phyloP scores from a whole-genome alignment of 106 monocot genomes.

The Ottelia alismoides region DNA sequence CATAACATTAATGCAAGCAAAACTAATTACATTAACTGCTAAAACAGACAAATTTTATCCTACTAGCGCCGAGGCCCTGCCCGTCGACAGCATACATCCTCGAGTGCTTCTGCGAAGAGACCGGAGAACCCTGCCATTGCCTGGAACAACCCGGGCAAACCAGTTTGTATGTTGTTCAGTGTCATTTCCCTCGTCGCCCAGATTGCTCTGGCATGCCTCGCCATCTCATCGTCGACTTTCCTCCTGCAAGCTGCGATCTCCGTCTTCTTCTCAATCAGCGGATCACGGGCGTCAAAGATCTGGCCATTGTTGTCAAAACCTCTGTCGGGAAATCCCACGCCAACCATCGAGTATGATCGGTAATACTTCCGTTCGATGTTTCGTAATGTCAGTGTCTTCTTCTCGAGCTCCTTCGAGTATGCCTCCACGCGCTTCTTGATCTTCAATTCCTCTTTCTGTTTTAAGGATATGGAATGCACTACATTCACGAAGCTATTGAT shows the following conservation, averaged over 20 bases:
- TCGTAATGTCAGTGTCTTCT: conserved; percentile 60
- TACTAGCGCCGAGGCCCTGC: conserved; percentile 19
- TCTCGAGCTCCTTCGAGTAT: conserved; percentile 72
- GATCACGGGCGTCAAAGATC: conserved; percentile 50
- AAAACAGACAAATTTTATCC: no score
- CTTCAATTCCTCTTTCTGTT: conserved; percentile 73
- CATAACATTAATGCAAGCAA: no score
- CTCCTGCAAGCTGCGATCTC: conserved; percentile 49
- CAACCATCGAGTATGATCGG: conserved; percentile 70
- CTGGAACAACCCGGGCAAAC: conserved; percentile 81
- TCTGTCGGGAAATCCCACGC: conserved; percentile 37
- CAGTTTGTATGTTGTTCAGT: conserved; percentile 76
- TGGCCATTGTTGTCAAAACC: conserved; percentile 21
- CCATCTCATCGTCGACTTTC: conserved; percentile 74
- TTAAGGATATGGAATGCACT: conserved; percentile 58
- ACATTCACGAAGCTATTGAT: conserved; percentile 78
- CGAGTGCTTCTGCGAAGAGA: conserved; percentile 43
- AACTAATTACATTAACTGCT: no score
- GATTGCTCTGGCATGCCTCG: conserved; percentile 37
- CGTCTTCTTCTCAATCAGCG: conserved; percentile 49
- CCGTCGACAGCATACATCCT: conserved; percentile 45
- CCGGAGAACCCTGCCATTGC: conserved; percentile 79
- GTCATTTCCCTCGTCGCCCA: conserved; percentile 71
- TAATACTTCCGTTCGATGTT: conserved; percentile 83
- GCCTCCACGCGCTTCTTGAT: conserved; percentile 57